phyloP scores from a whole-genome alignment of 257 asterid species.

The Solanum appendiculatum region DNA sequence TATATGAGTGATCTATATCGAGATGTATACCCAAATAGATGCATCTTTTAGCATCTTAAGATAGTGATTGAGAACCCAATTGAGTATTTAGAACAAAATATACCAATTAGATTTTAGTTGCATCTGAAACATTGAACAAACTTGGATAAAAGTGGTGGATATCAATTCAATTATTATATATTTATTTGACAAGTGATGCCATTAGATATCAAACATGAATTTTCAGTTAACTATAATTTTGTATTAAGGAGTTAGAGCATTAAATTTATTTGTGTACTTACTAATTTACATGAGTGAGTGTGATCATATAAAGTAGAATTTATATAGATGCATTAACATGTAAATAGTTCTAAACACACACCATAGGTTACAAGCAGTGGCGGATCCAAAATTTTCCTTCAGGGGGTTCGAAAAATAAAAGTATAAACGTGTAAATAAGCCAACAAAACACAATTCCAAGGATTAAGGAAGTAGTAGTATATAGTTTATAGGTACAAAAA shows the following conservation, averaged over 20 bases:
- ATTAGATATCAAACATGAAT: background rate
- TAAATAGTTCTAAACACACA: background rate
- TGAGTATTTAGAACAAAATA: background rate
- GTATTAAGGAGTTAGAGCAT: background rate
- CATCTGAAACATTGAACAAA: background rate
- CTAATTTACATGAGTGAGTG: background rate
- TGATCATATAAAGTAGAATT: background rate
- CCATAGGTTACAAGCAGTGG: background rate
- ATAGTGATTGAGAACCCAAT: background rate
- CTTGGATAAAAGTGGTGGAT: background rate
- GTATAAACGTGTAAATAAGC: no score
- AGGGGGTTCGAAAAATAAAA: no score
- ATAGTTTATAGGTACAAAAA: no score
- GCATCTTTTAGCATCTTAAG: background rate
- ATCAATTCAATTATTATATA: background rate
- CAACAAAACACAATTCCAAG: no score
- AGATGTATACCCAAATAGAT: background rate
- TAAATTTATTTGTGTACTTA: background rate
- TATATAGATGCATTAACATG: background rate
- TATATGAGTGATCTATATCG: background rate
- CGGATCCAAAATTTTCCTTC: no score
- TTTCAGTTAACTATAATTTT: background rate
- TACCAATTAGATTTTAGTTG: background rate
- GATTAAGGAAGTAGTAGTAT: no score
- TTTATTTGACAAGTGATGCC: background rate